phyloP scores from a whole-genome alignment of 2,329 filamentous ascomycete genomes.

The Xylariaceae sp. region DNA sequence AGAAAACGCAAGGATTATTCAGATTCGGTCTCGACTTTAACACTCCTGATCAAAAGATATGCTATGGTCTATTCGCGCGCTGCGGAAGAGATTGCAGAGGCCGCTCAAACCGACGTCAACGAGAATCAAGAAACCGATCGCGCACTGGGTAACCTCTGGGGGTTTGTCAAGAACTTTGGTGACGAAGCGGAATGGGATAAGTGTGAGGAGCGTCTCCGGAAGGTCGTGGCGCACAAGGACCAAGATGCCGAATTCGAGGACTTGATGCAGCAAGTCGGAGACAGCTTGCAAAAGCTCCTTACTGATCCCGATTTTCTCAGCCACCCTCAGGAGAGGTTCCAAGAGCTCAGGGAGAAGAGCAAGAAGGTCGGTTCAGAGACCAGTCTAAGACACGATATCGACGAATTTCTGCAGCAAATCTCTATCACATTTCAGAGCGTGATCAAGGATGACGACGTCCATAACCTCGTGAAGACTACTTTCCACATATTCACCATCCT shows the following conservation, averaged over 20 bases:
- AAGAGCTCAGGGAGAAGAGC: conserved; percentile 47
- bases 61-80: conserved; percentile 71
- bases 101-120: conserved; percentile 64
- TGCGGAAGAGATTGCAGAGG: conserved; percentile 59
- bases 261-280: conserved; percentile 66
- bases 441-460: conserved; percentile 64
- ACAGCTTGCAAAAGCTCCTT: conserved; percentile 72
- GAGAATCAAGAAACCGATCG: conserved; percentile 69
- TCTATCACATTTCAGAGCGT: conserved; percentile 64
- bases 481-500: conserved; percentile 64
- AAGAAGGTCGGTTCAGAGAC: conserved; percentile 63
- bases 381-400: conserved; percentile 65
- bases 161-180: conserved; percentile 73
- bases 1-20: conserved; percentile 75
- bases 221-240: conserved; percentile 66
- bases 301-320: conserved; percentile 85
- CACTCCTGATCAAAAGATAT: conserved; percentile 71
- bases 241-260: conserved; percentile 79
- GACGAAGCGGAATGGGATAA: conserved; percentile 68
- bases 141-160: conserved; percentile 76
- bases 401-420: conserved; percentile 63
- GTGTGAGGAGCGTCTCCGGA: conserved; percentile 62
- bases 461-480: conserved; percentile 61
- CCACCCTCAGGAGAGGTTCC: conserved; percentile 54
- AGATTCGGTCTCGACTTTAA: conserved; percentile 75